Base-by-base conservation (phyloP, 371 early-diverging fungal species). In the Blastocladiella emersonii region DNA sequence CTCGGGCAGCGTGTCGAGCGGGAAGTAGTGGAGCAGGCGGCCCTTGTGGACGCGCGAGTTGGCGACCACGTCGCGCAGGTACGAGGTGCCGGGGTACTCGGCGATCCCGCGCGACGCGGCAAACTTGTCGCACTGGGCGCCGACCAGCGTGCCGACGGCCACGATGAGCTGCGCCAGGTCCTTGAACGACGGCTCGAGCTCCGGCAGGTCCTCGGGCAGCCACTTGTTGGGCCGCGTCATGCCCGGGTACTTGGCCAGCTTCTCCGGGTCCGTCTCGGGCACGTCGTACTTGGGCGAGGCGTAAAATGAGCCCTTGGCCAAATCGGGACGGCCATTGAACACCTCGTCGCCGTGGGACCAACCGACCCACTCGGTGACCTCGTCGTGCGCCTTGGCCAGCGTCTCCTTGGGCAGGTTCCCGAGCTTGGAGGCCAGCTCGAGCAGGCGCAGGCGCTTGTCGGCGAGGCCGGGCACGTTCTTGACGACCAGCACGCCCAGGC, bases 331-430 rank as follows among this genome's bases (percentile, higher is more conserved):
- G 45, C 81, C 81, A 49, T 82, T 80, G 76, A 85, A 79, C 32
- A 75, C 63, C 64, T 85, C 85, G 56, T 76, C 78, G 56, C 85
- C 85, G 69, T 78, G 80, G 37, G 71, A 72, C 82, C 82, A 81
- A 13, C 85, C 85, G 67, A 81, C 79, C 62, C 78, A 85, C 17
- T 73, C 63, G 56, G 76, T 75, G 35, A 61, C 72, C 1, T 71
- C 65, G 66, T 83, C 74, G 10, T 73, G 79, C 41, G 74, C 67
- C 30, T 65, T 62, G 34, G 70, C 64, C 71, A 73, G 71, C 61
- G 57, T 69, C 4, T 71, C 70, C 27, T 73, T 70, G 13, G 81
- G 78, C 55, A 85, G 66, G 19, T 72, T 72, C 3, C 82, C 82
- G 61, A 82, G 70, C 45, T 60, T 65, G 15, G 81, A 77, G 2